Conservation (phyloP, 768 basidiomycete species). For the Podaxis sp. region DNA sequence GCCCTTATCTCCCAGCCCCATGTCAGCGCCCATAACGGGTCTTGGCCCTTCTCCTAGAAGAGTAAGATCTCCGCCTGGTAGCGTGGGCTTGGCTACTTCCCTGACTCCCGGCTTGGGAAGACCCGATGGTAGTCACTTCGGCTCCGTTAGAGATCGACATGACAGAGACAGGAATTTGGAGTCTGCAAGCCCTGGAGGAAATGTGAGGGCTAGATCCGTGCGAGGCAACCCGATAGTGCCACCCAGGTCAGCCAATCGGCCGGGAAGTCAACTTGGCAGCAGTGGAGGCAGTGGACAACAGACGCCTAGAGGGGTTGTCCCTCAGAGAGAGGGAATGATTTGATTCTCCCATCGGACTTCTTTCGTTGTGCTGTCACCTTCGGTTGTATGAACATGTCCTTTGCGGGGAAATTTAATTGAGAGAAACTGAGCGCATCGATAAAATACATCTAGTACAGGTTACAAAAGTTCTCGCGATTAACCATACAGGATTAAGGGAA, state of each 20-base stretch:
- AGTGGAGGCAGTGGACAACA: constrained; percentile 2
- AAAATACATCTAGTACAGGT: too few relatives aligned
- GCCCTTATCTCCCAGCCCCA: constrained; percentile 26
- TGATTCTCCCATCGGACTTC: constrained; percentile 26
- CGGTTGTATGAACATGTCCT: neutral
- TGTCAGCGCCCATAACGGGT: constrained; percentile 15
- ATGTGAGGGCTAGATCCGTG: constrained; percentile 43
- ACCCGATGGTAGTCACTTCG: neutral
- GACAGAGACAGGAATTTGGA: constrained; percentile 24
- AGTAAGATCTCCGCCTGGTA: constrained; percentile 15
- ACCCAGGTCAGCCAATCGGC: constrained; percentile 61
- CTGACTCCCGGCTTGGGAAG: constrained; percentile 4
- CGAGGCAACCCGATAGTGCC: constrained; percentile 39
- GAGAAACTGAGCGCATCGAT: too few relatives aligned
- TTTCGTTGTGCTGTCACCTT: neutral
- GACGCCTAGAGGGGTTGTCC: constrained; percentile 51
- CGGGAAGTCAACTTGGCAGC: constrained; percentile 50
- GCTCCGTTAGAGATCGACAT: constrained; percentile 18
- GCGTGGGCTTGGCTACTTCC: neutral
- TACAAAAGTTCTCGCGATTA: too few relatives aligned
- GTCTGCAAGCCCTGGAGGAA: constrained; percentile 31
- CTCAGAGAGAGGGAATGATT: constrained; percentile 64
- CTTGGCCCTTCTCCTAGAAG: constrained; percentile 27
- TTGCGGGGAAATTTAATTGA: neutral
- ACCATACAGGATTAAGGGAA: too few relatives aligned